phyloP scores from a whole-genome alignment of 2,329 filamentous ascomycete genomes.

The Blumeriella jaapii region DNA sequence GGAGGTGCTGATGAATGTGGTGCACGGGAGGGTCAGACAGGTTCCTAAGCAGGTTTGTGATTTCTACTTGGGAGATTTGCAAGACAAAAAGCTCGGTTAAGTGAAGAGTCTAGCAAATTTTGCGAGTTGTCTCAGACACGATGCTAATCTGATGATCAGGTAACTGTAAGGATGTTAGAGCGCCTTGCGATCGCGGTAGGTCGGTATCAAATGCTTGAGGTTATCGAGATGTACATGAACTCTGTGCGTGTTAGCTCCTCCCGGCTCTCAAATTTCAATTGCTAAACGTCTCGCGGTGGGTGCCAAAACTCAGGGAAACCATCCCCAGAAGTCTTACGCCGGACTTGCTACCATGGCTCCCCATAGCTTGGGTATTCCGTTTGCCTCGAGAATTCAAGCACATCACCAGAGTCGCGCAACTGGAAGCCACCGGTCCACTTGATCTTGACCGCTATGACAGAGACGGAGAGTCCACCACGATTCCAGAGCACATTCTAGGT shows the following conservation, averaged over 20 bases:
- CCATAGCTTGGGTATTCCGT: conserved; percentile 9
- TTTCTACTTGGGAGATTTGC: too few species aligned
- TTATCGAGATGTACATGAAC: conserved; percentile 4
- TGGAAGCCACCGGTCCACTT: neutral
- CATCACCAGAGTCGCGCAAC: neutral
- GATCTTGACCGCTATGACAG: neutral
- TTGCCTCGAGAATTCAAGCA: conserved; percentile 1
- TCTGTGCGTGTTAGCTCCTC: too few species aligned
- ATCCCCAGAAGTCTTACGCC: conserved; percentile 1
- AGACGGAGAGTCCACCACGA: neutral
- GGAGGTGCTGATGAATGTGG: conserved; percentile 25
- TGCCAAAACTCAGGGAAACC: conserved; percentile 7
- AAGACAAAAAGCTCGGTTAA: too few species aligned
- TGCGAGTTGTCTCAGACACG: too few species aligned
- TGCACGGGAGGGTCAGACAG: conserved; percentile 20
- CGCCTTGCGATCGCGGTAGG: conserved; percentile 23
- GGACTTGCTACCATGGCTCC: conserved; percentile 5
- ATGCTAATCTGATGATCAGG: too few species aligned
- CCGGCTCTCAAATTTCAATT: too few species aligned
- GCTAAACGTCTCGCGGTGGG: too few species aligned
- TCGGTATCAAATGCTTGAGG: conserved; percentile 20
- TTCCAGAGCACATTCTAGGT: conserved; percentile 1
- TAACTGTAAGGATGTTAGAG: conserved; percentile 22
- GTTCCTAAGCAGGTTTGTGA: conserved; percentile 19
- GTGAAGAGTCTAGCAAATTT: too few species aligned